These are phyloP conservation scores for Achaetomium macrosporum DNA, from an alignment of 2,329 filamentous ascomycete genomes.

Conservation along the genomic window DNA sequence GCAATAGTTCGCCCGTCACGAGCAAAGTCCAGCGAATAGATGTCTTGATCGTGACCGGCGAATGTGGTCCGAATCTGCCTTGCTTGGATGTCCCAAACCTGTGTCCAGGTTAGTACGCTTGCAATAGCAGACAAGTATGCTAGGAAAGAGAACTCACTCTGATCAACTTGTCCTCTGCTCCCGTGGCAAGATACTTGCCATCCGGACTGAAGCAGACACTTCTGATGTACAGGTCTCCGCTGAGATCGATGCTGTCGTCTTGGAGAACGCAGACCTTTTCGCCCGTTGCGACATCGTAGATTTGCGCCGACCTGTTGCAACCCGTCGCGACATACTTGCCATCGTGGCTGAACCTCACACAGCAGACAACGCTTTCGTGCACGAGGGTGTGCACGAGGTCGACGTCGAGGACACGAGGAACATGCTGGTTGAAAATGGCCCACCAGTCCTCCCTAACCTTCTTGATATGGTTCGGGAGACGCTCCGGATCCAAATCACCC, in stretches of 20 bases:
- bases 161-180: constrained; percentile 96
- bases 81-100: constrained; percentile 91
- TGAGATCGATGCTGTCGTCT: constrained; percentile 79
- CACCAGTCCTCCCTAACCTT: constrained; percentile 91
- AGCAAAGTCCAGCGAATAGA: constrained; percentile 93
- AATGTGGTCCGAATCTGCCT: constrained; percentile 88
- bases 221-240: constrained; percentile 91
- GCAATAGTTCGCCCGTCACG: constrained; percentile 91
- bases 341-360: constrained; percentile 92
- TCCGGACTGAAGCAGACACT: constrained; percentile 99
- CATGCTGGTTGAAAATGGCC: constrained; percentile 89
- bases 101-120: constrained; percentile 5
- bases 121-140: too few relatives aligned
- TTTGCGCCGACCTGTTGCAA: constrained; percentile 98
- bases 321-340: constrained; percentile 95
- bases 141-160: constrained; percentile 54
- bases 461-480: constrained; percentile 79
- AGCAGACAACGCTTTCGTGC: constrained; percentile 97
- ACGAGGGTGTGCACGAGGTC: constrained; percentile 87
- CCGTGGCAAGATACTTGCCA: constrained; percentile 87
- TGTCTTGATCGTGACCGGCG: constrained; percentile 96
- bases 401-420: constrained; percentile 85
- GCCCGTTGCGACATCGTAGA: constrained; percentile 86
- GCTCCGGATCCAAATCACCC: constrained; percentile 80
- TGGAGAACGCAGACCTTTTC: constrained; percentile 85